Base-by-base conservation (phyloP, 1,284 basidiomycete species). In the Erythrobasidium hasegawianum region DNA sequence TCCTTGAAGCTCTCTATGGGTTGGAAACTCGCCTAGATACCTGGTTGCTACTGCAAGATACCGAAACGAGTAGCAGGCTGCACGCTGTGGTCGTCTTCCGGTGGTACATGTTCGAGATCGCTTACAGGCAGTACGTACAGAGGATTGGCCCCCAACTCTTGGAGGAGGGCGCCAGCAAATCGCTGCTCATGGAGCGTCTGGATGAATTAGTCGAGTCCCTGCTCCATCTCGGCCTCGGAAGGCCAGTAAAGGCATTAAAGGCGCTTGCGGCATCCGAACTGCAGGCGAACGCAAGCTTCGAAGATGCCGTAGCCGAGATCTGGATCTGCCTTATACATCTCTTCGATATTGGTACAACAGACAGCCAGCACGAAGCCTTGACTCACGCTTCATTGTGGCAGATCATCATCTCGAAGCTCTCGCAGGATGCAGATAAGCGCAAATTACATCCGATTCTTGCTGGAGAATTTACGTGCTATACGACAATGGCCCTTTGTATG, bases 251-350 rank as follows among this genome's bases (percentile, higher is more conserved):
- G 5, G 69, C 76, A 5, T 75, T 84, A 54, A 73, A 77, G 57
- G 70, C 77, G 74, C 57, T 69, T 75, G 26, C 33, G 1, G n/a
- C 33, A 13, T 10, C 38, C 13, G 14, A n/a, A n/a, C 2, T 16
- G 2, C 76, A 76, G 1, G 73, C 76, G 41, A 47, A 20, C n/a
- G 72, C 74, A 0, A 71, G 75, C 49, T 74, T 83, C 20, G 76
- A 79, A 45, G 80, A 82, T 75, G 78, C 78, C 24, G 78, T 82
- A 0, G 82, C 85, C 0, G 86, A 89, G 70, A 73, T 88, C 10
- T 96, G 92, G 93, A 80, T 93, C 41, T 84, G 83, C 47, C 72
- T 90, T 16, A 81, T 90, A 39, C 86, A 91, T 72, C 71, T 86
- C 1, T 59, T 27, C 22, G 24, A 18, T 2, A 24, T 38, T 7